phyloP scores from a whole-genome alignment of 2,329 filamentous ascomycete species.

The Ceratocystis diversiconidia region DNA sequence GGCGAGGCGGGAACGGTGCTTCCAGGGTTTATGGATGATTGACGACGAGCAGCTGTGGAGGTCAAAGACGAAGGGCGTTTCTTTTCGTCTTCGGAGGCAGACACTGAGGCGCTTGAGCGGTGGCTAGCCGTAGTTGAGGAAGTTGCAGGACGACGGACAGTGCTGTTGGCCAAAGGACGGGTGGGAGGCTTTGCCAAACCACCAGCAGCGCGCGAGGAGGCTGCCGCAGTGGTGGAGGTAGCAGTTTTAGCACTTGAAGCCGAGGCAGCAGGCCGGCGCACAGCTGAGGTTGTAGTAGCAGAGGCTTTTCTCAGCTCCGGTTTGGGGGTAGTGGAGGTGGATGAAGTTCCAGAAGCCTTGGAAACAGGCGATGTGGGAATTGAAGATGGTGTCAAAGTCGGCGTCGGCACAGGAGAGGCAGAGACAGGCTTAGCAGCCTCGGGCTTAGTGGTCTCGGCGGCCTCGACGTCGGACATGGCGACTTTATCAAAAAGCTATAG shows the following conservation, averaged over 20 bases:
- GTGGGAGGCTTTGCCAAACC: constrained; percentile 36
- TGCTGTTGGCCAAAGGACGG: constrained; percentile 30
- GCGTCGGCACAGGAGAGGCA: constrained; percentile 21
- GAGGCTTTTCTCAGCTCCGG: constrained; percentile 27
- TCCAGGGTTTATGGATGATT: constrained; percentile 23
- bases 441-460: constrained; percentile 32
- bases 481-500: background rate
- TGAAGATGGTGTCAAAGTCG: constrained; percentile 20
- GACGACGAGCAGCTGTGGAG: constrained; percentile 25
- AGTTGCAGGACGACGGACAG: constrained; percentile 25
- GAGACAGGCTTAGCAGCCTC: constrained; percentile 29
- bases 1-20: constrained; percentile 23
- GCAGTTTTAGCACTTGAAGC: constrained; percentile 24
- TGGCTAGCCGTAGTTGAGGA: constrained; percentile 30
- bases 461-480: constrained; percentile 36
- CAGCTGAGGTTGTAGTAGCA: constrained; percentile 23
- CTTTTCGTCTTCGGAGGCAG: constrained; percentile 38
- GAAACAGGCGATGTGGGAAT: constrained; percentile 26
- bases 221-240: constrained; percentile 20
- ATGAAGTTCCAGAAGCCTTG: constrained; percentile 22
- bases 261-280: constrained; percentile 25
- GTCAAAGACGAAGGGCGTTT: constrained; percentile 24
- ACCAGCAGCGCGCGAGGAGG: constrained; percentile 25
- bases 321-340: constrained; percentile 19
- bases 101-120: constrained; percentile 34